phyloP scores from a whole-genome alignment of 1,284 basidiomycete genomes.

The Tremellales sp. region DNA sequence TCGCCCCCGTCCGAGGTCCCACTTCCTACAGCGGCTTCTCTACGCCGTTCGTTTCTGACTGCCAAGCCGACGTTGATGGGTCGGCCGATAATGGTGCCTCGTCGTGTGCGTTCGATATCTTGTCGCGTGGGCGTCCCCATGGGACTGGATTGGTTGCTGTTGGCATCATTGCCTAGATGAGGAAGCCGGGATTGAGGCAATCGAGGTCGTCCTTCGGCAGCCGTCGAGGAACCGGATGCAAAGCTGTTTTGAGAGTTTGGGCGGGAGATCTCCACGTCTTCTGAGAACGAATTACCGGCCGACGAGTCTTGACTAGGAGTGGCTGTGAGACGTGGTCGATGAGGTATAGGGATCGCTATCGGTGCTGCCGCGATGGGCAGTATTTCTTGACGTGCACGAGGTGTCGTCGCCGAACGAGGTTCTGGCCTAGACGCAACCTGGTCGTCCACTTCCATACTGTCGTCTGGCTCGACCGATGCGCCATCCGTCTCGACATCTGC shows the following conservation, averaged over 20 bases:
- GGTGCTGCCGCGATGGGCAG: slow-evolving; percentile 35
- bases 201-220: slow-evolving; percentile 23
- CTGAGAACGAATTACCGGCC: slow-evolving; percentile 27
- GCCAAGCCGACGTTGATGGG: slow-evolving; percentile 28
- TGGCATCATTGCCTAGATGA: slow-evolving; percentile 31
- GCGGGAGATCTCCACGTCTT: slow-evolving; percentile 32
- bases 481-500: slow-evolving; percentile 28
- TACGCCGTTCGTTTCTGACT: slow-evolving; percentile 21
- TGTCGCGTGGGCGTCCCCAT: slow-evolving; percentile 37
- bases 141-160: slow-evolving; percentile 44
- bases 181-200: too few relatives aligned
- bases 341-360: slow-evolving; percentile 28
- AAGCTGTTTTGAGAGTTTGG: slow-evolving; percentile 38
- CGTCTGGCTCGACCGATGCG: slow-evolving; percentile 30
- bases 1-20: slow-evolving; percentile 39
- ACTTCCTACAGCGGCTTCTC: slow-evolving; percentile 26
- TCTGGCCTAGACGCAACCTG: slow-evolving; percentile 3
- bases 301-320: slow-evolving; percentile 30
- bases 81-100: slow-evolving; percentile 43
- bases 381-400: slow-evolving; percentile 32
- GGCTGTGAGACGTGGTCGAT: slow-evolving; percentile 6
- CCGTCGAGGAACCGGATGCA: slow-evolving; percentile 14
- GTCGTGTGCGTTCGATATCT: slow-evolving; percentile 23
- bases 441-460: slow-evolving; percentile 35
- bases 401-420: slow-evolving; percentile 29